Evolutionary conservation across 2,329 filamentous ascomycete species (phyloP).

Genomic region (Fusarium nematophilum): DNA sequence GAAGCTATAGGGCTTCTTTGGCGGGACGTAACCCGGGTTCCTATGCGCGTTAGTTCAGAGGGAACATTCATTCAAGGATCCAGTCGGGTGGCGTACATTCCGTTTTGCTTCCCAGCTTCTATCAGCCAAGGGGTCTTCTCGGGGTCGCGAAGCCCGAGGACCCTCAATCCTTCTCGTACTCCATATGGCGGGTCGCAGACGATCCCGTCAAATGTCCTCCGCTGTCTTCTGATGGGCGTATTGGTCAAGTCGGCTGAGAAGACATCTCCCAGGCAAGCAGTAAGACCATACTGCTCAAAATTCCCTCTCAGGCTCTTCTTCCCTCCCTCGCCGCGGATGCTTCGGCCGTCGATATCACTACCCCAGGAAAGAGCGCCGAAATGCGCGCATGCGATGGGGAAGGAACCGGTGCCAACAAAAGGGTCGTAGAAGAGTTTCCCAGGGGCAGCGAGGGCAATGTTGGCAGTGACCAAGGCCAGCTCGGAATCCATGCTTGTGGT

Average conservation of each 20-base stretch:
- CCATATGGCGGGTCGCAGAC: constrained; percentile 97
- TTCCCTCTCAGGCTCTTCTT: constrained; percentile 71
- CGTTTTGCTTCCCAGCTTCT: constrained; percentile 75
- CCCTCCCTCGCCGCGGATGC: constrained; percentile 78
- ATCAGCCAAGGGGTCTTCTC: constrained; percentile 69
- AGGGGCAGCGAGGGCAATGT: constrained; percentile 83
- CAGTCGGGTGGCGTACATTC: constrained; percentile 66
- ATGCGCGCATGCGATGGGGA: constrained; percentile 88
- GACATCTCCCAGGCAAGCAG: constrained; percentile 75
- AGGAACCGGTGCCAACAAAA: constrained; percentile 94
- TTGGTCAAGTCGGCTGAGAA: constrained; percentile 92
- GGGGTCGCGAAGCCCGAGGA: constrained; percentile 81
- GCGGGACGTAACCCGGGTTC: constrained; percentile 78
- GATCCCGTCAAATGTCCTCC: constrained; percentile 84
- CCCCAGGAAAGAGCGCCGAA: constrained; percentile 88
- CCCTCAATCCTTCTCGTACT: constrained; percentile 89
- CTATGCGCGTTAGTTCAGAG: constrained; percentile 40
- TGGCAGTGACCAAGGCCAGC: constrained; percentile 89
- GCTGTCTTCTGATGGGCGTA: constrained; percentile 72
- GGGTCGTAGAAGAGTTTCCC: constrained; percentile 94
- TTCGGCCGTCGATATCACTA: constrained; percentile 93
- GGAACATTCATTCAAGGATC: background rate
- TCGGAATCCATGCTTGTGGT: constrained; percentile 99
- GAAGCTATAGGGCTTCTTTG: constrained; percentile 94
- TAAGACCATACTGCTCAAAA: constrained; percentile 84